Conservation (phyloP, 163 green algal species). For the Trebouxia gelatinosa region DNA sequence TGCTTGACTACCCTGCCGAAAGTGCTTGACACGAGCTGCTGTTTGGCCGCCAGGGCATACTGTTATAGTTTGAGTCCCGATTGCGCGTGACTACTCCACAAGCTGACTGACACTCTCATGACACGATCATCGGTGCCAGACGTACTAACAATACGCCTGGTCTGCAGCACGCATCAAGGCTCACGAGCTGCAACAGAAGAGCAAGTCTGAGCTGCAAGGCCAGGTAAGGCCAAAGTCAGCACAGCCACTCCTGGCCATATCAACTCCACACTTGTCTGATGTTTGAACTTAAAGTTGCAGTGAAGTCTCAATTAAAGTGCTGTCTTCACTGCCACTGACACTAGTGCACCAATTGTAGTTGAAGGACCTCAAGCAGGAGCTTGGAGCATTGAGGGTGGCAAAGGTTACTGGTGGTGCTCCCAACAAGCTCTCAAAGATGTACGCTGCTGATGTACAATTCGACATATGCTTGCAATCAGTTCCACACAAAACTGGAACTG, state of each 20-base stretch:
- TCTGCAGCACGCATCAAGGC: constrained; percentile 89
- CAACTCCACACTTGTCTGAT: no score
- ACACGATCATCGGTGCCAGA: no score
- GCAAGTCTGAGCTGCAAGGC: constrained; percentile 86
- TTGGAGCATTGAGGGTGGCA: constrained; percentile 91
- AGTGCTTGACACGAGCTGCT: no score
- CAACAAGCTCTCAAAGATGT: constrained; percentile 99
- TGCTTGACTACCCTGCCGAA: no score
- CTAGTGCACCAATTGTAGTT: constrained; percentile 68
- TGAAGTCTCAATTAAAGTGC: not conserved
- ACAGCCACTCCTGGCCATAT: no score
- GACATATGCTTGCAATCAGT: not conserved
- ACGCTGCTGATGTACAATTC: not conserved
- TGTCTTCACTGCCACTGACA: not conserved
- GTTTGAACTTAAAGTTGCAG: not conserved
- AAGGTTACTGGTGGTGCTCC: constrained; percentile 98
- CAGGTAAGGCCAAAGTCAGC: constrained; percentile 59
- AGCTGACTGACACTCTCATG: no score
- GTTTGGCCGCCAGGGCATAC: no score
- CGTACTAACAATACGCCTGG: no score
- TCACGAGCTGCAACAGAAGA: constrained; percentile 90
- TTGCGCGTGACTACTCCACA: no score
- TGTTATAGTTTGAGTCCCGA: no score
- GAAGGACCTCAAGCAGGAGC: constrained; percentile 96
- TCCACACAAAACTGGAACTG: no score